Evolutionary conservation across 163 green algal species (phyloP).

Genomic region (Trebouxia gelatinosa): DNA sequence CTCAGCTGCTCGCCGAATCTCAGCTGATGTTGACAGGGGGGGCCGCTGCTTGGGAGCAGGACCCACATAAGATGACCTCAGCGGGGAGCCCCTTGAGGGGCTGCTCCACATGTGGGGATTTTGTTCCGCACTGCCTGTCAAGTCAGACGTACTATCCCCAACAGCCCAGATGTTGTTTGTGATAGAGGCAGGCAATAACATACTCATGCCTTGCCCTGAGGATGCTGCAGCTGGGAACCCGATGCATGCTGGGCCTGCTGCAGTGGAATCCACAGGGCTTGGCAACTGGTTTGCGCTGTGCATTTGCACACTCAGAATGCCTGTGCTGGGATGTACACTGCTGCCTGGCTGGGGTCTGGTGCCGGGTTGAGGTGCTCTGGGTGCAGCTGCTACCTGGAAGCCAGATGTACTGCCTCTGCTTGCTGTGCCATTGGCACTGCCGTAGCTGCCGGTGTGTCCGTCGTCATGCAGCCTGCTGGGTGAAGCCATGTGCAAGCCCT

Average conservation of each 20-base stretch:
- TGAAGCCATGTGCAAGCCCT: too few species aligned
- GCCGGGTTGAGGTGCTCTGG: too few species aligned
- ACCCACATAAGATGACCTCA: not conserved
- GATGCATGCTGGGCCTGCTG: not conserved
- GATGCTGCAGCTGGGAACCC: not conserved
- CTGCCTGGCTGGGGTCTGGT: not conserved
- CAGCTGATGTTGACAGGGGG: not conserved
- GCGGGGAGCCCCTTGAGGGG: not conserved
- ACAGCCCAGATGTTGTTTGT: constrained; percentile 23
- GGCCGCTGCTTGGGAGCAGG: not conserved
- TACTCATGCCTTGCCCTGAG: not conserved
- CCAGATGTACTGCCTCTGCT: too few species aligned
- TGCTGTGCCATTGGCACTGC: too few species aligned
- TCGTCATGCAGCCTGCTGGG: too few species aligned
- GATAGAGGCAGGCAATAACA: constrained; percentile 1
- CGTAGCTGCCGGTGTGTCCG: too few species aligned
- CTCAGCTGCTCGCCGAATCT: constrained; percentile 16
- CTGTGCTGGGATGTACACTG: constrained; percentile 2
- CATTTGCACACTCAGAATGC: constrained; percentile 21
- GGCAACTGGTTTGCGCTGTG: constrained; percentile 1
- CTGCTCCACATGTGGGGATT: constrained; percentile 16
- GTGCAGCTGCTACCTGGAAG: too few species aligned
- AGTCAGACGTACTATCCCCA: not conserved
- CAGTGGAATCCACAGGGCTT: not conserved
- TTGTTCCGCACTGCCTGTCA: not conserved